A percentile compares a stretch with the other conserved stretches of the same genome.
Conservation (phyloP, 306 rosid genomes). For the Lablab purpureus region DNA sequence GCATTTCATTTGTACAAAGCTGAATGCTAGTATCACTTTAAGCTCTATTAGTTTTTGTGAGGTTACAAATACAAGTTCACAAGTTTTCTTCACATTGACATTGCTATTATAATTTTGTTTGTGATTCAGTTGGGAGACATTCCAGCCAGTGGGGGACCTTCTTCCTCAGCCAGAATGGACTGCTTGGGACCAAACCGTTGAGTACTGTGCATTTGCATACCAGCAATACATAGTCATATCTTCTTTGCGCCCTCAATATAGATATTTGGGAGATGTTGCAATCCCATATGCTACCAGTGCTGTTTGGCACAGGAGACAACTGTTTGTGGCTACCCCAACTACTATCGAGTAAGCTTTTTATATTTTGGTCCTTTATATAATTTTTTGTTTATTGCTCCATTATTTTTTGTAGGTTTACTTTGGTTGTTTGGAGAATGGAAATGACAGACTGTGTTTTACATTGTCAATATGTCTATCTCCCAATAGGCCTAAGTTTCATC, state of each 20-base stretch:
- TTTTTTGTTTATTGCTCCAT: slow-evolving; percentile 21
- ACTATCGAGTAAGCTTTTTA: slow-evolving; percentile 85
- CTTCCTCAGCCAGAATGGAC: slow-evolving; percentile 99
- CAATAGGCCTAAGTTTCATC: slow-evolving; percentile 3
- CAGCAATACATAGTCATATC: slow-evolving; percentile 92
- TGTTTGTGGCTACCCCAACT: slow-evolving; percentile 95
- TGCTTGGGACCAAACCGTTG: slow-evolving; percentile 98
- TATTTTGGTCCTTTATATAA: slow-evolving; percentile 6
- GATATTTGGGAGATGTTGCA: slow-evolving; percentile 98
- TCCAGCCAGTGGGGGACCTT: slow-evolving; percentile 93
- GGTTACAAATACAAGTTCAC: neutral
- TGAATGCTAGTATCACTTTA: slow-evolving; percentile 31
- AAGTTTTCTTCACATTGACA: slow-evolving; percentile 37
- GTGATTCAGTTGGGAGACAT: slow-evolving; percentile 94
- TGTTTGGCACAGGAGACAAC: slow-evolving; percentile 96
- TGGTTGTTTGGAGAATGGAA: slow-evolving; percentile 42
- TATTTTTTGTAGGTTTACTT: slow-evolving; percentile 24
- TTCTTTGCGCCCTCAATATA: slow-evolving; percentile 93
- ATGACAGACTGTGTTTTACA: slow-evolving; percentile 31
- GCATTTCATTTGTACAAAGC: slow-evolving; percentile 22
- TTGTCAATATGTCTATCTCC: slow-evolving; percentile 36
- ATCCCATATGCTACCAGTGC: slow-evolving; percentile 92
- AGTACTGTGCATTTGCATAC: slow-evolving; percentile 97
- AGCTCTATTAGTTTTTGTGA: slow-evolving; percentile 19
- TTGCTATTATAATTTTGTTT: slow-evolving; percentile 34